Conservation (phyloP, 345 rosid species). For the Diplotaxis tenuifolia region DNA sequence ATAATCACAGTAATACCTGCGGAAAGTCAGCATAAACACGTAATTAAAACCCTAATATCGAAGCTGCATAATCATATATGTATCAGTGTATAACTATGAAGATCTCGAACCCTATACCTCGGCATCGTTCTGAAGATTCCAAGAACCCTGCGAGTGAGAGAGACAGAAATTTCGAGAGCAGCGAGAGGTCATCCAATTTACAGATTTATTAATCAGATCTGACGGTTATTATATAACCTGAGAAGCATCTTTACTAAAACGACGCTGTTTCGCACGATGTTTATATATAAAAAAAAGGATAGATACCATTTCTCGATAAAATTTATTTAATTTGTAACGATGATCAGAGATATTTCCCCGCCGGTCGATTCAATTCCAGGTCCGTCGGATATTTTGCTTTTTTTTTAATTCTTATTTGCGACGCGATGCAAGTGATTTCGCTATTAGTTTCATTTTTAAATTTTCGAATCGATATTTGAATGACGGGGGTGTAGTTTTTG, state of each 20-base stretch:
- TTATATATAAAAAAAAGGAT: background rate
- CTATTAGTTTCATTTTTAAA: no score
- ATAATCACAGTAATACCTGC: conserved; percentile 96
- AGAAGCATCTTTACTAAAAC: background rate
- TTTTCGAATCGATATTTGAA: no score
- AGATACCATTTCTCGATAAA: background rate
- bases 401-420: no score
- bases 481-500: conserved; percentile 13
- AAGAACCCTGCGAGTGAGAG: conserved; percentile 10
- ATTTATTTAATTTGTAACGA: background rate
- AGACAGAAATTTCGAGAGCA: background rate
- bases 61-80: background rate
- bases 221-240: conserved; percentile 23
- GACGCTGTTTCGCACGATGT: background rate
- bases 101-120: conserved; percentile 27
- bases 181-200: conserved; percentile 4
- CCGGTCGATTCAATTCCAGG: conserved; percentile 35
- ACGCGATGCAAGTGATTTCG: no score
- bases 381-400: conserved; percentile 17
- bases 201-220: conserved; percentile 1
- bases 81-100: background rate
- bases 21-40: conserved; percentile 6
- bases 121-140: conserved; percentile 28
- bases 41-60: conserved; percentile 11
- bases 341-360: conserved; percentile 38